These are phyloP conservation scores for Mucor indicus DNA, from an alignment of 371 early-diverging fungal genomes.

Conservation along the genomic window DNA sequence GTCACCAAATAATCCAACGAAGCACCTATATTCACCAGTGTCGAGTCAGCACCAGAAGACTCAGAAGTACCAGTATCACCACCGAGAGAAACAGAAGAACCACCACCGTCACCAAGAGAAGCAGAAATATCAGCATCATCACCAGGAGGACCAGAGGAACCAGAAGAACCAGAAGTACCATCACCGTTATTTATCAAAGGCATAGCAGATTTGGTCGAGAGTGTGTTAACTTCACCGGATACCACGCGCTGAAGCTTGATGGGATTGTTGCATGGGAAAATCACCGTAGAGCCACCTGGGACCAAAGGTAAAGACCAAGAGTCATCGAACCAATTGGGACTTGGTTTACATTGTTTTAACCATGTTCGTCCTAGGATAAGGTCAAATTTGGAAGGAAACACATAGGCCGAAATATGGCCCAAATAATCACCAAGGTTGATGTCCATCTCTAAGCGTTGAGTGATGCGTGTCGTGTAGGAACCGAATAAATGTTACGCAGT, in stretches of 20 bases:
- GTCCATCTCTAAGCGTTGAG: not conserved
- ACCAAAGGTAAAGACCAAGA: not conserved
- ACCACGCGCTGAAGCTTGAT: no score
- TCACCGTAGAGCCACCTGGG: no score
- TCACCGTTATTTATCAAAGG: no score
- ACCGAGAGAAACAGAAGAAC: no score
- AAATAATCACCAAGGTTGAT: not conserved
- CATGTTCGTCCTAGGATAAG: constrained; percentile 4
- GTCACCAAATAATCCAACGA: no score
- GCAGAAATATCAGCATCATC: not conserved
- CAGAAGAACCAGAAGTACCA: constrained; percentile 28
- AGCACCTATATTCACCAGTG: no score
- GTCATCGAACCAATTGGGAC: constrained; percentile 2
- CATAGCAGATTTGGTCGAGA: no score
- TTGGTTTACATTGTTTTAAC: constrained; percentile 3
- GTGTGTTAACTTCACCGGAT: no score
- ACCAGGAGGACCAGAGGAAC: constrained; percentile 14
- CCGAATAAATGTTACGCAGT: not conserved
- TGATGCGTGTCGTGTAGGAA: not conserved
- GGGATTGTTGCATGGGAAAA: no score
- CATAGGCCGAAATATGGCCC: not conserved
- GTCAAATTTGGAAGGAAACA: constrained; percentile 7
- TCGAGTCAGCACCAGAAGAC: no score
- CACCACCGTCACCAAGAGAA: no score
- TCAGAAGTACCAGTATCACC: no score